A percentile compares a stretch with the other conserved stretches of the same genome.
Evolutionary conservation across 2,329 filamentous ascomycete species (phyloP).

Genomic region (Fusarium sulawesiense): DNA sequence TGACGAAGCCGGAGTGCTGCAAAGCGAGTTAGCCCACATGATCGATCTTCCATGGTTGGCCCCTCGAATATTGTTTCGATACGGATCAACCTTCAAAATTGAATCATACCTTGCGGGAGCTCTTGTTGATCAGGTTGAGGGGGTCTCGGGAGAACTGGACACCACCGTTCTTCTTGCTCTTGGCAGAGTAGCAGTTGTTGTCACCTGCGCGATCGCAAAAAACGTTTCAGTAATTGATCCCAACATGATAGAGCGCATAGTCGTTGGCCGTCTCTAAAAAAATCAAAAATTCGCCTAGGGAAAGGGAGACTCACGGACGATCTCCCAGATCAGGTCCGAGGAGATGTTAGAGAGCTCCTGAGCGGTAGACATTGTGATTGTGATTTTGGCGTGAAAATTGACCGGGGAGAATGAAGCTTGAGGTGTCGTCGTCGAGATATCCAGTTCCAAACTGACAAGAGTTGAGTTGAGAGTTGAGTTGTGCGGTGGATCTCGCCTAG

Average conservation of each 20-base stretch:
- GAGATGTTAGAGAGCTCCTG: slow-evolving; percentile 78
- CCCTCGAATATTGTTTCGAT: slow-evolving; percentile 6
- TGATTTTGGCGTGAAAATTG: slow-evolving; percentile 47
- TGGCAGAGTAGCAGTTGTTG: slow-evolving; percentile 92
- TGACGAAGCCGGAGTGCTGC: slow-evolving; percentile 91
- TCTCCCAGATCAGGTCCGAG: slow-evolving; percentile 92
- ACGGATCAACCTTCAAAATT: background rate
- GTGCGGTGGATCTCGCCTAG: slow-evolving; percentile 54
- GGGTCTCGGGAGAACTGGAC: slow-evolving; percentile 94
- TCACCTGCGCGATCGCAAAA: slow-evolving; percentile 66
- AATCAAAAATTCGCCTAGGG: slow-evolving; percentile 13
- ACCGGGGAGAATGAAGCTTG: slow-evolving; percentile 43
- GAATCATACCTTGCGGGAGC: slow-evolving; percentile 82
- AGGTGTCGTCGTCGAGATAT: slow-evolving; percentile 47
- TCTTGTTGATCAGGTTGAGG: slow-evolving; percentile 91
- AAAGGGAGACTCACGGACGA: slow-evolving; percentile 82
- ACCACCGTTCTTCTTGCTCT: slow-evolving; percentile 83
- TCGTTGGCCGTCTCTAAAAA: background rate
- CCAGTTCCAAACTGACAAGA: slow-evolving; percentile 24
- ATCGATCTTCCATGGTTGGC: background rate
- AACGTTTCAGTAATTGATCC: slow-evolving; percentile 40
- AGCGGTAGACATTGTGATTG: slow-evolving; percentile 66
- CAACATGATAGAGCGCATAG: slow-evolving; percentile 23
- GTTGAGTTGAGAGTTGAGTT: slow-evolving; percentile 37
- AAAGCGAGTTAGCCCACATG: slow-evolving; percentile 51